These are phyloP conservation scores for Aspergillus saccharolyticus DNA, from an alignment of 495 filamentous ascomycete genomes.

Conservation along the genomic window DNA sequence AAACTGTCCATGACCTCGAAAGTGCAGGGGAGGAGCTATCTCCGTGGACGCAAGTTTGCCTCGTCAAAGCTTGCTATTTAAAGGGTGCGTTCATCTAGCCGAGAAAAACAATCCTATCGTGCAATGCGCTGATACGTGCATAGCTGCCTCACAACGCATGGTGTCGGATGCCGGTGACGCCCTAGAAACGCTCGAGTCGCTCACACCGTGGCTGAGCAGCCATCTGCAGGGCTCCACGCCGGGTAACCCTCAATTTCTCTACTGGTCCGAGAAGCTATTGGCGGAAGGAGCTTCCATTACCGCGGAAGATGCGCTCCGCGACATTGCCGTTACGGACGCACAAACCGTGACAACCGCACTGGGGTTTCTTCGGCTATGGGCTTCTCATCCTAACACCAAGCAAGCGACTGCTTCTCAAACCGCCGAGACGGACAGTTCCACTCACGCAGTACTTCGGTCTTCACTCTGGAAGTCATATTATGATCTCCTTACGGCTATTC, in stretches of 20 bases:
- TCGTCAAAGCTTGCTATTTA: conserved; percentile 71
- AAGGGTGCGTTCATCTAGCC: conserved; percentile 46
- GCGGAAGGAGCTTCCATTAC: conserved; percentile 65
- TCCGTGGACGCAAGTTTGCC: conserved; percentile 74
- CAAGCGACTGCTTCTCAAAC: conserved; percentile 45
- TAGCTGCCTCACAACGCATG: conserved; percentile 57
- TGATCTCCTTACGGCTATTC: conserved; percentile 57
- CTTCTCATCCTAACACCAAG: conserved; percentile 35
- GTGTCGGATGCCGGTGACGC: conserved; percentile 52
- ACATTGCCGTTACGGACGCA: conserved; percentile 20
- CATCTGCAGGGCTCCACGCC: conserved; percentile 25
- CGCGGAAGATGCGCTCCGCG: conserved; percentile 48
- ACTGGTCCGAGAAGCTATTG: conserved; percentile 75
- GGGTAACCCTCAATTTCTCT: conserved; percentile 50
- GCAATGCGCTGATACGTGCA: conserved; percentile 12
- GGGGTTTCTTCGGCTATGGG: conserved; percentile 37
- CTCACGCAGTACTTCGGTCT: conserved; percentile 20
- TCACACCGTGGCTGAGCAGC: conserved; percentile 53
- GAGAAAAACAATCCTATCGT: not conserved
- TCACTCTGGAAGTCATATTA: conserved; percentile 78
- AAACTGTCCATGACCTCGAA: conserved; percentile 43
- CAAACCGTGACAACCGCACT: conserved; percentile 33
- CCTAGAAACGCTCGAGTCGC: conserved; percentile 56
- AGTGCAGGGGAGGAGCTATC: conserved; percentile 44
- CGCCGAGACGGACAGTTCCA: conserved; percentile 16